These are phyloP conservation scores for Chernovozyma sophiae-reginae DNA, from an alignment of 1,139 yeast genomes.

Conservation along the genomic window DNA sequence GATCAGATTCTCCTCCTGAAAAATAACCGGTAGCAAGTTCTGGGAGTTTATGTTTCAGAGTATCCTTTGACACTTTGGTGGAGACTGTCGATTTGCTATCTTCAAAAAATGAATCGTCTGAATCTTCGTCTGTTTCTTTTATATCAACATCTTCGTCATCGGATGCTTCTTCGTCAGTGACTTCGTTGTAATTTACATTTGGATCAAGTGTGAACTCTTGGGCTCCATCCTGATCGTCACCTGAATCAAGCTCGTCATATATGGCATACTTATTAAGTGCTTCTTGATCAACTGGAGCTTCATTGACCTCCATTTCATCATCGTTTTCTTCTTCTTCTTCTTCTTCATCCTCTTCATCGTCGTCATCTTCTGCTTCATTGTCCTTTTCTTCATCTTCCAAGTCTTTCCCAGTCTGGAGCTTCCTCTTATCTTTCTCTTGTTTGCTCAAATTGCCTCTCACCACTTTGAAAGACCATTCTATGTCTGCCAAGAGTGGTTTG, in stretches of 20 bases:
- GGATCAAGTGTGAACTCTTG: slow-evolving; percentile 30
- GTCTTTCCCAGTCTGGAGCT: slow-evolving; percentile 23
- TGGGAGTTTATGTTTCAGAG: slow-evolving; percentile 48
- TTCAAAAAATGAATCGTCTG: slow-evolving; percentile 42
- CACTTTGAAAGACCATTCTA: slow-evolving; percentile 56
- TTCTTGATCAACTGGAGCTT: slow-evolving; percentile 14
- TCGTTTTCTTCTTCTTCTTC: slow-evolving; percentile 19
- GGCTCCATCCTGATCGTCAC: slow-evolving; percentile 44
- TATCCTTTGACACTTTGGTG: slow-evolving; percentile 12
- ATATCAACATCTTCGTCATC: slow-evolving; percentile 27
- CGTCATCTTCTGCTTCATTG: slow-evolving; percentile 12
- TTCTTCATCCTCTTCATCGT: slow-evolving; percentile 14
- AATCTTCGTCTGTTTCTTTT: slow-evolving; percentile 19
- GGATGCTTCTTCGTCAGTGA: slow-evolving; percentile 59
- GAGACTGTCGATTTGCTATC: slow-evolving; percentile 12
- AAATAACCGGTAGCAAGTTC: slow-evolving; percentile 71
- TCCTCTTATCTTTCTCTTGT: slow-evolving; percentile 33
- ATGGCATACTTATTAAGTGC: slow-evolving; percentile 32
- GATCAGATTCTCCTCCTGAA: slow-evolving; percentile 67
- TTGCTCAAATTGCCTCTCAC: slow-evolving; percentile 57
- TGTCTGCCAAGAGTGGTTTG: slow-evolving; percentile 41
- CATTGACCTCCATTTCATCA: slow-evolving; percentile 12
- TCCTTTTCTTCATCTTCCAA: slow-evolving; percentile 12
- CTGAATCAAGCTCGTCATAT: slow-evolving; percentile 48
- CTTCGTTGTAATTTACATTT: slow-evolving; percentile 51